These are phyloP conservation scores for Rosa chinensis DNA, from an alignment of 306 rosid genomes.

Conservation along the genomic window DNA sequence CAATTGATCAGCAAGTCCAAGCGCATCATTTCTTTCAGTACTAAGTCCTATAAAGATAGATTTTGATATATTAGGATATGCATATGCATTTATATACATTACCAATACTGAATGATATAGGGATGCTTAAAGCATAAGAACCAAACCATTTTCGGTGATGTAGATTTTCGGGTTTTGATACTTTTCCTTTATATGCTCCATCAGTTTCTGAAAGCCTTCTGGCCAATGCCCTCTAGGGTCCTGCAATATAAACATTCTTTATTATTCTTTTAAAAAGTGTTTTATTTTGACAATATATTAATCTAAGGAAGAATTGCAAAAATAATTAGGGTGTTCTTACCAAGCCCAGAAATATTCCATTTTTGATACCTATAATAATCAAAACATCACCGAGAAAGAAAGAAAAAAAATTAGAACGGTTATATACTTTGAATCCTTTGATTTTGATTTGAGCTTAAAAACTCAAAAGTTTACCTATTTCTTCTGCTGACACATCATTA, in stretches of 20 bases:
- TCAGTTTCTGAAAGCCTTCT: constrained; percentile 26
- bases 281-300: too few species aligned
- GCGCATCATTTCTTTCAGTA: background rate
- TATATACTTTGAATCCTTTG: background rate
- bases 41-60: constrained; percentile 14
- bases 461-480: background rate
- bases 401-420: background rate
- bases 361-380: constrained; percentile 9
- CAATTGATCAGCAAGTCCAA: background rate
- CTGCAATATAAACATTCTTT: background rate
- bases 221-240: constrained; percentile 9
- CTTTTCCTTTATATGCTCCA: constrained; percentile 10
- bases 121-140: background rate
- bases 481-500: constrained; percentile 1
- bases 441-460: too few species aligned
- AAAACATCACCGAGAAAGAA: background rate
- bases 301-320: too few species aligned
- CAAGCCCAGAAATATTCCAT: constrained; percentile 22
- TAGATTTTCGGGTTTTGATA: constrained; percentile 27
- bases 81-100: background rate
- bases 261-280: background rate
- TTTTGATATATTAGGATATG: background rate
- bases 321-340: background rate
- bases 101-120: background rate
- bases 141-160: constrained; percentile 40